Percentiles rank a stretch among this genome's conserved stretches.
These are phyloP conservation scores for Kitagawia praeruptora DNA, from an alignment of 129 eudicot genomes.

Conservation along the genomic window DNA sequence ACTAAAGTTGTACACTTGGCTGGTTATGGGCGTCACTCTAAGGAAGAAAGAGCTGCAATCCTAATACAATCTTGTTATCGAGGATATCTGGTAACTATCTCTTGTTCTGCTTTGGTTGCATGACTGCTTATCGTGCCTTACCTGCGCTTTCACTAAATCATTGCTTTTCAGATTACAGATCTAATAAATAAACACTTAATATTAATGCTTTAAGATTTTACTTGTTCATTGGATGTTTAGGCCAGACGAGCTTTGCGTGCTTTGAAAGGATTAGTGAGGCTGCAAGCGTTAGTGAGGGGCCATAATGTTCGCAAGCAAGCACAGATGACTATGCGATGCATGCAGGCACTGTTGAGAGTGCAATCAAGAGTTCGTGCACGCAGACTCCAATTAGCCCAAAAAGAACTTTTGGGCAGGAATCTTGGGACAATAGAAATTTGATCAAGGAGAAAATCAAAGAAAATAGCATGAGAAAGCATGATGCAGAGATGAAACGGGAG, in stretches of 20 bases:
- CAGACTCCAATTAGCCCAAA: constrained; percentile 46
- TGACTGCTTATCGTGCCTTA: background rate
- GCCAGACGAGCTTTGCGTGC: constrained; percentile 94
- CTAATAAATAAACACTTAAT: background rate
- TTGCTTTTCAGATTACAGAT: background rate
- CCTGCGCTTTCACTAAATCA: background rate
- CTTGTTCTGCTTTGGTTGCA: background rate
- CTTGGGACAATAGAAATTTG: constrained; percentile 35
- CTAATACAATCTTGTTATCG: constrained; percentile 79
- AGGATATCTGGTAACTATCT: constrained; percentile 67
- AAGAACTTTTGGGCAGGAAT: constrained; percentile 19
- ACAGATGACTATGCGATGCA: constrained; percentile 96
- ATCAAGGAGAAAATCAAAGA: constrained; percentile 47
- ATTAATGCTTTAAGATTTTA: background rate
- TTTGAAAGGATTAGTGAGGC: constrained; percentile 87
- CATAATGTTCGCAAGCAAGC: constrained; percentile 95
- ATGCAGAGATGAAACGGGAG: constrained; percentile 68
- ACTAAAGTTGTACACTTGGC: constrained; percentile 82
- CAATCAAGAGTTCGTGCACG: constrained; percentile 92
- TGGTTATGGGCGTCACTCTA: constrained; percentile 73
- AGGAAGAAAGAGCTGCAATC: constrained; percentile 80
- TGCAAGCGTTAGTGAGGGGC: constrained; percentile 95
- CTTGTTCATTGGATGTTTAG: constrained; percentile 21
- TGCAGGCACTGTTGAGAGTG: constrained; percentile 87
- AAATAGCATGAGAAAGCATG: constrained; percentile 48